Base-by-base conservation (phyloP, 805 yeast genomes). In the Metahyphopichia silvanorum region DNA sequence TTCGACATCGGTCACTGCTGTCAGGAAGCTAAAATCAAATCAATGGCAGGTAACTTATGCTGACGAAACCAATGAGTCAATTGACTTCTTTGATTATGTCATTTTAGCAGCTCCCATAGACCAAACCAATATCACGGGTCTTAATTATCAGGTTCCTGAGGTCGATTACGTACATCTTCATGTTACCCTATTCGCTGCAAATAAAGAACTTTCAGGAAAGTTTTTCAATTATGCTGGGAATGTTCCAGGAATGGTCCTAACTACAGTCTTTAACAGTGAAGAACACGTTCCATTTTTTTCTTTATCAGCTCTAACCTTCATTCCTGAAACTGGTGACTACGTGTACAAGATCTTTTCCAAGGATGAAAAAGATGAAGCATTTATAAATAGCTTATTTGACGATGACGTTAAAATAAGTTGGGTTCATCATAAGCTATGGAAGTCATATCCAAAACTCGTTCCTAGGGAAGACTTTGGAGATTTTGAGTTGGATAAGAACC, bases 291-390 rank as follows among this genome's bases (percentile, higher is more conserved):
- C 56, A 10, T 70, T 67, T 46, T 60, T 48, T 43, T 56, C 69
- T 11, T 47, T 64, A 18, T 52, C 53, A 14, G 32, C 63, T 18
- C 54, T 55, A 3, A 51, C 46, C 4, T 57, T 49, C 37, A 38
- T 55, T 16, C 37, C 46, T 1, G 45, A 39, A 4, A 47, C 54
- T 0, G 43, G 43, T 5, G 55, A 53, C 14, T 61, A 60, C 27
- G 52, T 68, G 4, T 73, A 69, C 50, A 73, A 73, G 44, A 45
- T 72, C 1, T 71, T 72, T 49, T 54, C 71, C 18, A 36, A 37
- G 13, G 20, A 31, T 2, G 40, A 40, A 7, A 32, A 67, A 16
- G 17, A 16, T 3, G 27, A 25, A 11, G 26, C 12, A 5, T 26
- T 25, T 9, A 4, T 35, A 11, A n/a, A 8, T 3, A 7, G 22